Conservation (phyloP, 306 rosid genomes). For the Quillaja saponaria region DNA sequence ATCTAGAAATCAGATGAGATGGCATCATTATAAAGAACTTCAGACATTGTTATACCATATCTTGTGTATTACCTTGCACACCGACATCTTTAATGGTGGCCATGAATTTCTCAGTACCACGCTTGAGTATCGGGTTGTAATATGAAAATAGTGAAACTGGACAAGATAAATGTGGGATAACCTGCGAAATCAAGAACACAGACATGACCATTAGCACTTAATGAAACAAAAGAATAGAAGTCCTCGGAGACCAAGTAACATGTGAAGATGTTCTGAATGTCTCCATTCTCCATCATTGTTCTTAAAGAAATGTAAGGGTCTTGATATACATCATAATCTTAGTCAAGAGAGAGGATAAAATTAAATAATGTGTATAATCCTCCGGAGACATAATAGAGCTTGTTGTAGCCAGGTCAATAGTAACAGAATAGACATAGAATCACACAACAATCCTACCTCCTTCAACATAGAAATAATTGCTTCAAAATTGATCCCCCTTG, state of each 20-base stretch:
- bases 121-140: slow-evolving; percentile 90
- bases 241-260: not conserved
- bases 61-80: slow-evolving; percentile 58
- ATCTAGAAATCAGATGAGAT: slow-evolving; percentile 7
- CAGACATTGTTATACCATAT: slow-evolving; percentile 21
- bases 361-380: slow-evolving; percentile 4
- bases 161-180: slow-evolving; percentile 77
- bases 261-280: not conserved
- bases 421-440: slow-evolving; percentile 20
- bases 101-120: slow-evolving; percentile 76
- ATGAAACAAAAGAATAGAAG: not conserved
- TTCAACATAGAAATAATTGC: slow-evolving; percentile 75
- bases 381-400: not conserved
- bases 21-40: slow-evolving; percentile 6
- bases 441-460: slow-evolving; percentile 56
- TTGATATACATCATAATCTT: slow-evolving; percentile 19
- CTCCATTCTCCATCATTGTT: too few species aligned
- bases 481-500: slow-evolving; percentile 72
- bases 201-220: slow-evolving; percentile 9
- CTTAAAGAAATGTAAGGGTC: too few species aligned
- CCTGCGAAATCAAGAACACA: slow-evolving; percentile 51
- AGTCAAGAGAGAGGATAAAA: not conserved
- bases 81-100: slow-evolving; percentile 64
- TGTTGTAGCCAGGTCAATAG: not conserved
- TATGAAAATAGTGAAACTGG: slow-evolving; percentile 85